These are phyloP conservation scores for Amniculicola lignicola DNA, from an alignment of 495 filamentous ascomycete genomes.

Conservation along the genomic window DNA sequence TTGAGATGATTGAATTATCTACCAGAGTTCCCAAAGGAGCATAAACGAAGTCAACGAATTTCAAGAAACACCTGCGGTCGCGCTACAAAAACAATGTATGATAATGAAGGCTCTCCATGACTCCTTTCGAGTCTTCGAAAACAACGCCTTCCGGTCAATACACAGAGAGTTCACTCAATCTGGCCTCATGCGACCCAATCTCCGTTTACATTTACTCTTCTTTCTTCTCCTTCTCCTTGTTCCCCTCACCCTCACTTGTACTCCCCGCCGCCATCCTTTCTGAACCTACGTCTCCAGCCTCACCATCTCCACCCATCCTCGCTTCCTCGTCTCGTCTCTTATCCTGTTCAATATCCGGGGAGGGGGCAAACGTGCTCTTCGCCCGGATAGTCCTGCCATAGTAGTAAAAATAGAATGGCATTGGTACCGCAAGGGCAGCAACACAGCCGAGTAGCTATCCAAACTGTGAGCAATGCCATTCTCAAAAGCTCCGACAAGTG, in stretches of 20 bases:
- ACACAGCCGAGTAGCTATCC: conserved; percentile 23
- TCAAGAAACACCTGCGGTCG: too few species aligned
- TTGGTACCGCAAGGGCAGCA: conserved; percentile 5
- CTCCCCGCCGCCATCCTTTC: neutral
- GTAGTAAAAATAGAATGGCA: conserved; percentile 25
- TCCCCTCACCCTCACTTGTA: neutral
- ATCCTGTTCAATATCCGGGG: conserved; percentile 23
- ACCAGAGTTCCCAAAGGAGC: too few species aligned
- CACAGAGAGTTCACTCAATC: too few species aligned
- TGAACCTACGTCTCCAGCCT: neutral
- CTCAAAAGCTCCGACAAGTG: too few species aligned
- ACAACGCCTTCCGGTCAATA: too few species aligned
- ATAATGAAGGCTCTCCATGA: too few species aligned
- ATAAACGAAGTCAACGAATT: too few species aligned
- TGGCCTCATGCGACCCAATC: too few species aligned
- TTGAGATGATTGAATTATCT: too few species aligned
- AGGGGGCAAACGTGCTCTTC: conserved; percentile 3
- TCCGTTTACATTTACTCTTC: neutral
- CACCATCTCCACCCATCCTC: neutral
- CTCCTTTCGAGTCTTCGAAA: too few species aligned
- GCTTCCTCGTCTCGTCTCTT: conserved; percentile 24
- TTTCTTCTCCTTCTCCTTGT: neutral
- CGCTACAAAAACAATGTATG: too few species aligned
- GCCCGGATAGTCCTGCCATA: conserved; percentile 8
- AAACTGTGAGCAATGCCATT: neutral